Base-by-base conservation (phyloP, 768 basidiomycete genomes). In the Boletus sp. region DNA sequence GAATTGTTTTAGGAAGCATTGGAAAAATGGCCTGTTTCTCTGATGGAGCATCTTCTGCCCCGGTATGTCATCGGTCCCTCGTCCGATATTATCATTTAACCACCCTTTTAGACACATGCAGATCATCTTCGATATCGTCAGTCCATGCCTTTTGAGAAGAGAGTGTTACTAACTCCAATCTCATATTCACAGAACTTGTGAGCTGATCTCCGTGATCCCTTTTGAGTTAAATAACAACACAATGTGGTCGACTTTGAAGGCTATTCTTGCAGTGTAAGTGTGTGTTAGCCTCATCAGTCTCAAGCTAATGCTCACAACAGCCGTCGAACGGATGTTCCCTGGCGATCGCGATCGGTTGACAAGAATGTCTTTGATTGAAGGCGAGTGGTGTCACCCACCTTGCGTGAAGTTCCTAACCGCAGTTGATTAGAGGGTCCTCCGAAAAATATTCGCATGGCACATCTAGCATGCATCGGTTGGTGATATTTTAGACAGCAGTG, bases 341-440 rank as follows among this genome's bases (percentile, higher is more conserved):
- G 85, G 83, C 2, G 95, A 98, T 65, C 79, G 83, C 30, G 93
- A 89, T 0, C 79, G 83, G 51, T 77, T 98, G 37, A 77, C 78
- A 17, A 79, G 93, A 47, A 95, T 98, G 93, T 91, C 88, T 5
- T 74, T 99, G 64, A 95, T 98, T 57, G 89, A 98, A 76, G 92
- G 89, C 83, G 56, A 65, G 64, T 15, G 19, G 21, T 27, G 8
- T 17, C 9, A n/a, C 13, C 44, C 37, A 23, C 5, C 8, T 32
- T 46, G n/a, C 0, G 25, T 47, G 15, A 39, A 23, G 37, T 14
- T 44, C 15, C 35, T 40, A 25, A 34, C 19, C 8, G 1, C 7
- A 29, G 5, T 37, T 45, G 7, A 32, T 10, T 55, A 90, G 94
- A 96, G 83, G 89, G 91, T 15, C 68, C 79, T 55, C 93, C 93